Evolutionary conservation across 805 yeast species (phyloP), one percentile per base, ranked within the genome.

Genomic region (Wickerhamiella vanderwaltii): DNA sequence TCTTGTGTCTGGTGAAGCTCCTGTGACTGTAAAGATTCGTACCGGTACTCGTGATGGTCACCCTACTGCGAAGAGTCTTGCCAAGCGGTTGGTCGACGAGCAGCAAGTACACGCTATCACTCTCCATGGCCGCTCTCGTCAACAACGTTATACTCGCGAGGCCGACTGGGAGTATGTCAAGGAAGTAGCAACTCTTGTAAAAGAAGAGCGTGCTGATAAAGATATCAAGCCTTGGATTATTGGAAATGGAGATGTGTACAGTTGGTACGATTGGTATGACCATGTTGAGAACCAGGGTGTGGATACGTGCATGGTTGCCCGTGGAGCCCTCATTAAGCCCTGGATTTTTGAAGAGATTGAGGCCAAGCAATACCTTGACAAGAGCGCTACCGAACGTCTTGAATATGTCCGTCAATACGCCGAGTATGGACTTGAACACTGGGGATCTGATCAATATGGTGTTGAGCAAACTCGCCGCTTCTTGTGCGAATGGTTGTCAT

Each of bases 321-420:
- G 99, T 55, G 98, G 97, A 43, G 97, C 97, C 1, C 71, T 91
- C 49, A 87, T 91, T 58, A 91, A 91, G 63, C 99, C 99, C 26
- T 91, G 99, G 99, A 83, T 91, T 39, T 91, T 88, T 52, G 96
- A 91, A 64, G 99, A 91, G 63, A 73, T 91, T 43, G 93, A 88
- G 45, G 68, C 88, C 5, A 75, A 77, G 53, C 97, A 91, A 61
- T 77, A 85, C 59, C 62, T 91, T 48, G 99, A 91, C 60, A 91
- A 88, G 64, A 68, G 84, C 2, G 78, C 95, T n/a, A 67, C 79
- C 16, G 96, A 91, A 62, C 73, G 99, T 60, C 71, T 91, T 43
- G 93, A 78, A 28, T 73, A 79, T 32, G 60, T 88, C 53, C 66
- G 68, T 48, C 71, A 69, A 39, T 91, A 77, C 57, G 75, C 94